Conservation (phyloP, 495 filamentous ascomycete genomes). For the Aspergillus nanangensis region DNA sequence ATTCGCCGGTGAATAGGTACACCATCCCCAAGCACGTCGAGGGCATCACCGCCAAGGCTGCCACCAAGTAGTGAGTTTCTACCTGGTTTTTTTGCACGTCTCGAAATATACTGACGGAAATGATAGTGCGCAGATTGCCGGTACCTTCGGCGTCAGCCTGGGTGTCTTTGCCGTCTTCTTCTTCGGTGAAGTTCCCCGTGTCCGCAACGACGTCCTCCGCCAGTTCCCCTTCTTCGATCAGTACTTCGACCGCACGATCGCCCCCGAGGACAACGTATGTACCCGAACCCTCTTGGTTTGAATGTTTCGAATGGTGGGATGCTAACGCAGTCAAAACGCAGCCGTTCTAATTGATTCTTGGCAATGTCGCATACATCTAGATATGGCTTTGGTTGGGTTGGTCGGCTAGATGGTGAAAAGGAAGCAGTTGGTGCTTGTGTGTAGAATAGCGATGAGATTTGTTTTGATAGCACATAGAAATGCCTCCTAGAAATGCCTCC, state of each 20-base stretch:
- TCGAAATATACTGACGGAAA: constrained; percentile 8
- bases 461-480: constrained; percentile 38
- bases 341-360: constrained; percentile 38
- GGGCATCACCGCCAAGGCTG: constrained; percentile 43
- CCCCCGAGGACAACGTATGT: constrained; percentile 61
- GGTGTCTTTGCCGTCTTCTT: constrained; percentile 65
- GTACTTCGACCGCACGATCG: constrained; percentile 54
- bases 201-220: constrained; percentile 61
- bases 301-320: too few species aligned
- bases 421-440: constrained; percentile 12
- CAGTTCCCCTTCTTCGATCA: constrained; percentile 57
- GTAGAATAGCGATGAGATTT: constrained; percentile 31
- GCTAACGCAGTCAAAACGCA: too few species aligned
- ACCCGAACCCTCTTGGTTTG: background rate
- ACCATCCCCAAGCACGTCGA: constrained; percentile 41
- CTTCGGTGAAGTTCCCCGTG: constrained; percentile 65
- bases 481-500: background rate
- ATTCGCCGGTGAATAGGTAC: too few species aligned
- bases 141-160: constrained; percentile 55
- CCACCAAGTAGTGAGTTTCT: constrained; percentile 46
- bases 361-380: too few species aligned
- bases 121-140: constrained; percentile 49
- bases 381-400: too few species aligned
- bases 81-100: background rate
- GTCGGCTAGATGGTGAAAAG: constrained; percentile 5